phyloP scores from a whole-genome alignment of 768 basidiomycete genomes.

The Suillus bovinus region DNA sequence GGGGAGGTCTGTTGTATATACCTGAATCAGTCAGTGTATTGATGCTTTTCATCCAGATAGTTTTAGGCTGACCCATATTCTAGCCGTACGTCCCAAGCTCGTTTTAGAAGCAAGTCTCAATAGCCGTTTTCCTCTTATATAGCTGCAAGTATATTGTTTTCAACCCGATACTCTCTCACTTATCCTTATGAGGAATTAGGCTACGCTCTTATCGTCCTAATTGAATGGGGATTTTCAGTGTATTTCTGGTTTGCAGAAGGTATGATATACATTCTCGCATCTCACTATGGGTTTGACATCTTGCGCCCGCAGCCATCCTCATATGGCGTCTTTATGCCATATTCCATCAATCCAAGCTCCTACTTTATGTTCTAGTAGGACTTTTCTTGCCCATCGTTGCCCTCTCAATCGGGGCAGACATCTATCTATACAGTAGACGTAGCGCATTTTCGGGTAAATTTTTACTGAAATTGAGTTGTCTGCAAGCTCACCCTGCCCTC shows the following conservation, averaged over 20 bases:
- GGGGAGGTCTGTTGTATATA: constrained; percentile 1
- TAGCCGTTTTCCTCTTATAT: not conserved
- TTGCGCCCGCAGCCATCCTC: not conserved
- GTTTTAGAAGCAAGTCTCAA: no score
- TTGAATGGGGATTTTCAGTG: not conserved
- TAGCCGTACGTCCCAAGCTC: not conserved
- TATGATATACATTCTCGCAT: not conserved
- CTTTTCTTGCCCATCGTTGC: not conserved
- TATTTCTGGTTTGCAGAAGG: constrained; percentile 6
- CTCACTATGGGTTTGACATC: not conserved
- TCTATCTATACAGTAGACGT: constrained; percentile 1
- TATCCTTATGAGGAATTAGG: not conserved
- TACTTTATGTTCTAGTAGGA: not conserved
- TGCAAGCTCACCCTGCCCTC: not conserved
- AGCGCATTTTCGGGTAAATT: not conserved
- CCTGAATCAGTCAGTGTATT: not conserved
- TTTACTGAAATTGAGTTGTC: no score
- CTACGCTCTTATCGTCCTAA: not conserved
- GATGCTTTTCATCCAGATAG: not conserved
- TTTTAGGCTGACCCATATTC: not conserved
- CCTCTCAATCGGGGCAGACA: not conserved
- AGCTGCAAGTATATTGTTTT: not conserved
- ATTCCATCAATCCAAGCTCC: not conserved
- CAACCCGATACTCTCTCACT: not conserved
- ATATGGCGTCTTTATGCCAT: constrained; percentile 1